Evolutionary conservation across 495 filamentous ascomycete species (phyloP).

Genomic region (Neurospora sp.): DNA sequence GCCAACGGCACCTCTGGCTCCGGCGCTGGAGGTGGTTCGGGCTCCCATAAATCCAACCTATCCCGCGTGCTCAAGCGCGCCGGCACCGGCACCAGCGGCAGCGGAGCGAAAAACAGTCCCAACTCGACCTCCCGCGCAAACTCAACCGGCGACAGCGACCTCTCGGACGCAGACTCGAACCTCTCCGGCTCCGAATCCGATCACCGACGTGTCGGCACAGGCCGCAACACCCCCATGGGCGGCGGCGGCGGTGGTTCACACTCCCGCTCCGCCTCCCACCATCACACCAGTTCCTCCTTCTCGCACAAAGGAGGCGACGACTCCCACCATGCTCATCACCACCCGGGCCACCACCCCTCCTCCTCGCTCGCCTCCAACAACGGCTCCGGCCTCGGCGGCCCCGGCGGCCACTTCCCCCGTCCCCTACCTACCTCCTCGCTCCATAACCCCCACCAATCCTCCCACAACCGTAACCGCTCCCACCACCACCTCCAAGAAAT

Average conservation of each 20-base stretch:
- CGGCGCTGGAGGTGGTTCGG: neutral
- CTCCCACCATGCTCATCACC: neutral
- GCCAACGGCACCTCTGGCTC: neutral
- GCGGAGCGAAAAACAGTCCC: slow-evolving; percentile 47
- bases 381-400: neutral
- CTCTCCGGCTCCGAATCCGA: slow-evolving; percentile 34
- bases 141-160: slow-evolving; percentile 45
- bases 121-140: slow-evolving; percentile 19
- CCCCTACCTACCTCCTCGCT: neutral
- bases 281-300: neutral
- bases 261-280: slow-evolving; percentile 12
- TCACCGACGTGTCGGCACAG: slow-evolving; percentile 30
- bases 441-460: neutral
- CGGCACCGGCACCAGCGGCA: neutral
- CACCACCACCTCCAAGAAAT: neutral
- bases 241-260: slow-evolving; percentile 1
- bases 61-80: slow-evolving; percentile 40
- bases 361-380: neutral
- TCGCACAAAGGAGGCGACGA: slow-evolving; percentile 6
- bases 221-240: neutral
- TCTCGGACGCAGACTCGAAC: slow-evolving; percentile 53
- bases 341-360: neutral
- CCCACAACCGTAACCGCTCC: neutral
- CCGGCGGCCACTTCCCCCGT: neutral
- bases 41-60: slow-evolving; percentile 33